A percentile compares a stretch with the other conserved stretches of the same genome.
Conservation (phyloP, 73 alveolate species). For the Breviolum minutum region DNA sequence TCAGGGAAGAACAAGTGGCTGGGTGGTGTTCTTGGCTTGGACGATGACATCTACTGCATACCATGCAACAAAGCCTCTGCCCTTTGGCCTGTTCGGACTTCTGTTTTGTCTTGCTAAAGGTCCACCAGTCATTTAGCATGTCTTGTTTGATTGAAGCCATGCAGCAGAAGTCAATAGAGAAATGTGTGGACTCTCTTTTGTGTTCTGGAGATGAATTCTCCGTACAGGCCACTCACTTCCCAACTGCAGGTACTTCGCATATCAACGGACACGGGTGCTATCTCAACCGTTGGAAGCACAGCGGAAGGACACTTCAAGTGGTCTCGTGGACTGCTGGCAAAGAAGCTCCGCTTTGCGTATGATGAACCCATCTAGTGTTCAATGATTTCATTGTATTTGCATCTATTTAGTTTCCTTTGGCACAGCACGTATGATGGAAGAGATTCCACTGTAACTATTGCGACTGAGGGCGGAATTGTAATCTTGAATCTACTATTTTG, state of each 20-base stretch:
- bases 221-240: too few relatives aligned
- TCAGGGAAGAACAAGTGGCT: constrained; percentile 83
- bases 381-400: background rate
- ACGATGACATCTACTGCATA: constrained; percentile 67
- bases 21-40: constrained; percentile 74
- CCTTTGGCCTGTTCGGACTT: background rate
- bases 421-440: too few relatives aligned
- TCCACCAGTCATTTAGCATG: too few relatives aligned
- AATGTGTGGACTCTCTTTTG: too few relatives aligned
- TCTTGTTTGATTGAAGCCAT: too few relatives aligned
- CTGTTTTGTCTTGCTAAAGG: too few relatives aligned
- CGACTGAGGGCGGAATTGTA: too few relatives aligned
- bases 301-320: constrained; percentile 32
- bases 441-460: too few relatives aligned
- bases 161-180: too few relatives aligned
- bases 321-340: constrained; percentile 43
- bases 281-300: constrained; percentile 46
- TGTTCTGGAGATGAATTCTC: too few relatives aligned
- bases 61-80: constrained; percentile 79
- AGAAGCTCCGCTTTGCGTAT: background rate
- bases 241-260: constrained; percentile 27
- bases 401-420: too few relatives aligned
- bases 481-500: background rate
- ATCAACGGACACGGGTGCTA: constrained; percentile 14
- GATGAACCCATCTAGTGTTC: background rate